Evolutionary conservation across 2,329 filamentous ascomycete species (phyloP).

Genomic region (Aurifilum marmelostoma): DNA sequence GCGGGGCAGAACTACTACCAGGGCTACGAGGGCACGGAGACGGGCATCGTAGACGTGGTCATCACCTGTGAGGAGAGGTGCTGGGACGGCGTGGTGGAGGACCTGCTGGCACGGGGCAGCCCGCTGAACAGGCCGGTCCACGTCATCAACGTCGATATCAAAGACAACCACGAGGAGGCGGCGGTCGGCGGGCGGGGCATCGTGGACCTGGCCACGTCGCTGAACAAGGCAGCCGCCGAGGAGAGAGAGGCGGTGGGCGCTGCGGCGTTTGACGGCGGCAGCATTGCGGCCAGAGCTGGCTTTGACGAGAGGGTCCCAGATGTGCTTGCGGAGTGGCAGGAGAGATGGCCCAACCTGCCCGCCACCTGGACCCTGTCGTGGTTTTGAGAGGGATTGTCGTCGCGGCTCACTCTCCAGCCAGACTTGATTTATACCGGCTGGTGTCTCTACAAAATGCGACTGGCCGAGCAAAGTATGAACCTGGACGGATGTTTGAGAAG

Average conservation of each 20-base stretch:
- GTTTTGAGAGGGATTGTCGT: conserved; percentile 62
- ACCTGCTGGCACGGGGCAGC: conserved; percentile 82
- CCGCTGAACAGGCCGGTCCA: conserved; percentile 92
- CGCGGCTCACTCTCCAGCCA: not conserved
- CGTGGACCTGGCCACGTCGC: conserved; percentile 80
- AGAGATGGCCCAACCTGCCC: conserved; percentile 88
- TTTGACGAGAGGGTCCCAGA: conserved; percentile 96
- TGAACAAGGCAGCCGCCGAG: conserved; percentile 79
- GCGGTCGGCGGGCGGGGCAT: conserved; percentile 89
- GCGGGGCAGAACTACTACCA: conserved; percentile 75
- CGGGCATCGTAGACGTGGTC: conserved; percentile 88
- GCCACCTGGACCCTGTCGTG: conserved; percentile 94
- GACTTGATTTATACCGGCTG: not conserved
- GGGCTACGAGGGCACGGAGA: conserved; percentile 80
- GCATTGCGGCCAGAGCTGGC: conserved; percentile 66
- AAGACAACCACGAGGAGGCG: conserved; percentile 97
- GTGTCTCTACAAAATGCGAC: not conserved
- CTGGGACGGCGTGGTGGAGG: conserved; percentile 97
- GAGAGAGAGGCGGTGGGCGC: conserved; percentile 71
- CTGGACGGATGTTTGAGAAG: not conserved
- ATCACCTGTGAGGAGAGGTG: conserved; percentile 98
- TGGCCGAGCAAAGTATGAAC: not conserved
- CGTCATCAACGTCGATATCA: conserved; percentile 98
- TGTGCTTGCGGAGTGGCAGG: conserved; percentile 90
- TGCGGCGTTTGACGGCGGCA: conserved; percentile 70